Evolutionary conservation across 805 yeast genomes (phyloP).

Genomic region (Candida tallmaniae): DNA sequence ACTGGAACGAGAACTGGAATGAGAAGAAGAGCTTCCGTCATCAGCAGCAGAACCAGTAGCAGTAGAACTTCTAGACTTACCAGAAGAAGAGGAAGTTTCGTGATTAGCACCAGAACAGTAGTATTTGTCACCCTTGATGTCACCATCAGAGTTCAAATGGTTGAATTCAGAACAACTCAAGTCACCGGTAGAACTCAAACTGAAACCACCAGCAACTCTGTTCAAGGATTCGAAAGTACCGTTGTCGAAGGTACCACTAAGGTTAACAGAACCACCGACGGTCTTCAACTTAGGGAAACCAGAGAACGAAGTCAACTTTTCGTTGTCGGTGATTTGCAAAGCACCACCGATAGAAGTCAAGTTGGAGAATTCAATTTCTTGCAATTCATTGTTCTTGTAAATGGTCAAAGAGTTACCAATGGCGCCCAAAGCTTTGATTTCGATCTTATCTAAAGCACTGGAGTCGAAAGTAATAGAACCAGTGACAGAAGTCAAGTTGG

Average conservation of each 20-base stretch:
- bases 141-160: slow-evolving; percentile 68
- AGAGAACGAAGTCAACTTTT: slow-evolving; percentile 55
- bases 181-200: slow-evolving; percentile 69
- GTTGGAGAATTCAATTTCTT: slow-evolving; percentile 60
- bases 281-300: slow-evolving; percentile 72
- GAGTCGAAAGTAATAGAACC: slow-evolving; percentile 77
- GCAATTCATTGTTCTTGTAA: slow-evolving; percentile 68
- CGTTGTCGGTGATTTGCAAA: slow-evolving; percentile 83
- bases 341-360: slow-evolving; percentile 88
- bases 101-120: slow-evolving; percentile 61
- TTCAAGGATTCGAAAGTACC: slow-evolving; percentile 71
- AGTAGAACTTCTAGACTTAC: slow-evolving; percentile 29
- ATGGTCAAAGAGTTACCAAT: slow-evolving; percentile 83
- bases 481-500: slow-evolving; percentile 66
- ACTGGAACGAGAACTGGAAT: slow-evolving; percentile 17
- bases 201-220: slow-evolving; percentile 90
- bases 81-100: slow-evolving; percentile 40
- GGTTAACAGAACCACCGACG: slow-evolving; percentile 83
- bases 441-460: slow-evolving; percentile 58
- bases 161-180: slow-evolving; percentile 80
- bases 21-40: slow-evolving; percentile 17
- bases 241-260: slow-evolving; percentile 75
- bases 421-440: slow-evolving; percentile 48
- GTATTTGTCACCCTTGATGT: slow-evolving; percentile 86
- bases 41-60: slow-evolving; percentile 16